Percentiles rank a stretch among this genome's conserved stretches.
Conservation (phyloP, 169 alveolate genomes). For the Plasmodium gaboni region DNA sequence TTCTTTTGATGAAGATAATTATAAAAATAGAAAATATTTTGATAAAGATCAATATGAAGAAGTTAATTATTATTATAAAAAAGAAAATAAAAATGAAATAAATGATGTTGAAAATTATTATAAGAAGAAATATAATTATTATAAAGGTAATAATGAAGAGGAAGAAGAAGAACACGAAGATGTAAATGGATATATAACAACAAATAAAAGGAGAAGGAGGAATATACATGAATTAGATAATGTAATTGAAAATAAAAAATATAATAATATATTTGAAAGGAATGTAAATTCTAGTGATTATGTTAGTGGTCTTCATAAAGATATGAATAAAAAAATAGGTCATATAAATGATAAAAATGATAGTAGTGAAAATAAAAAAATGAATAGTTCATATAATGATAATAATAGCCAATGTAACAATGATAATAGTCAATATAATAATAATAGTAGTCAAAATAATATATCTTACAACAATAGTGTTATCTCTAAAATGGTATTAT, state of each 20-base stretch:
- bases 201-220: slow-evolving; percentile 40
- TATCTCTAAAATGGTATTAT: slow-evolving; percentile 42
- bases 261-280: slow-evolving; percentile 5
- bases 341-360: no score
- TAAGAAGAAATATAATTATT: slow-evolving; percentile 16
- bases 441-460: slow-evolving; percentile 20
- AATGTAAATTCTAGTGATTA: background rate
- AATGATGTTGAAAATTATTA: slow-evolving; percentile 18
- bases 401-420: background rate
- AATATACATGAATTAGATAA: slow-evolving; percentile 33
- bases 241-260: slow-evolving; percentile 9
- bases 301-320: slow-evolving; percentile 3
- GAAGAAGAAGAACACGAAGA: background rate
- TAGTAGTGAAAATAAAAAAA: no score
- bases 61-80: slow-evolving; percentile 2
- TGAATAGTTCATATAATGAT: background rate
- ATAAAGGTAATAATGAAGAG: background rate
- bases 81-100: slow-evolving; percentile 11
- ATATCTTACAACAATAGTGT: slow-evolving; percentile 48
- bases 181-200: slow-evolving; percentile 1
- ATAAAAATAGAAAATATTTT: background rate
- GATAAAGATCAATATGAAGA: slow-evolving; percentile 20
- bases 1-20: no score
- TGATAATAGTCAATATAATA: slow-evolving; percentile 7
- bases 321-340: slow-evolving; percentile 7